Evolutionary conservation across 2,329 filamentous ascomycete species (phyloP), one percentile per base, ranked within the genome.

Genomic region (Cladophialophora psammophila): DNA sequence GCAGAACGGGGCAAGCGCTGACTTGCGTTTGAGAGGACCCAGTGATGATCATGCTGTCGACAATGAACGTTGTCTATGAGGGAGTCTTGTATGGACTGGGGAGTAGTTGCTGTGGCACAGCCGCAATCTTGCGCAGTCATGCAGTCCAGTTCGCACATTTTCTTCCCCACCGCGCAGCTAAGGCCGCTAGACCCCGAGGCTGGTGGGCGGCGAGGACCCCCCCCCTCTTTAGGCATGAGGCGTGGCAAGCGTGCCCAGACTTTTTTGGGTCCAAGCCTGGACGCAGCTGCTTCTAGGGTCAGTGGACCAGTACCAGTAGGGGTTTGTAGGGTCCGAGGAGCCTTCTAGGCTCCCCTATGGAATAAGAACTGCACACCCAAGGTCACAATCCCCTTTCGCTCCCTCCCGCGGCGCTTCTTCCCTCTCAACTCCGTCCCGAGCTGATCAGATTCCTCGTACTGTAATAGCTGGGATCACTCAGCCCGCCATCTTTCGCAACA

Each of bases 401-500:
- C 57, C 57, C 40, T 45, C 20, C 31, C 40, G 10, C 20, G 20
- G 40, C 40, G 40, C 38, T 48, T 35, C 40, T 45, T 53, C 50
- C 53, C 53, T 63, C 45, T 52, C 64, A 36, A 38, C 64, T 61
- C 60, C 40, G 60, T 40, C 38, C 55, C 55, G 65, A 60, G 54
- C 65, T 63, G 60, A 63, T 38, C 59, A 34, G 38, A 50, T 48
- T 34, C 26, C 38, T 60, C 57, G 57, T 26, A 26, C 26, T 26
- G 26, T 26, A 26, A 26, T 26, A 60, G 31, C 34, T 45, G 55
- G 66, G 66, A 69, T 69, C 67, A 69, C 67, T 69, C 67, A 69
- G 63, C 67, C 57, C 60, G 48, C 36, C 56, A 42, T 65, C 58
- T 59, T 48, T 56, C 50, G 50, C 40, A 52, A 36, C 59, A 53